phyloP scores from a whole-genome alignment of 2,329 filamentous ascomycete species.

The Penicillium sp. region DNA sequence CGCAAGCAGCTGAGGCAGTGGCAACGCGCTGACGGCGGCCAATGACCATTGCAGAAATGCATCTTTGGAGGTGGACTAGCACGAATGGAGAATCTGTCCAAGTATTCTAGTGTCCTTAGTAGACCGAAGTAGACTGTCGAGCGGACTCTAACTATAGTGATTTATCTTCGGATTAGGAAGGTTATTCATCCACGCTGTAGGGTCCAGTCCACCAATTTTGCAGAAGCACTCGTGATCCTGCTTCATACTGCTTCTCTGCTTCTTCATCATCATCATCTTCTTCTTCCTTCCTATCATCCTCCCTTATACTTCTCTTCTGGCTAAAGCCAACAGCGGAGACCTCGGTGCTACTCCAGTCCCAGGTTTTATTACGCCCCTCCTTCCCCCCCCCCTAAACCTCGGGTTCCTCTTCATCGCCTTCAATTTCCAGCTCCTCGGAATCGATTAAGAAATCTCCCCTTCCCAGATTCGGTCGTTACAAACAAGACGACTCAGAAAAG shows the following conservation, averaged over 20 bases:
- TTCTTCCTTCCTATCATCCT: too few species aligned
- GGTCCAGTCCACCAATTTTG: too few species aligned
- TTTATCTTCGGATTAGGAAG: neutral
- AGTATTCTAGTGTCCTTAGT: neutral
- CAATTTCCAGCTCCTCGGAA: neutral
- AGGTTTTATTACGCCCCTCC: neutral
- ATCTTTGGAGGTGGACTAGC: too few species aligned
- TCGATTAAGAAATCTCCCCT: neutral
- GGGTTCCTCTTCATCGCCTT: neutral
- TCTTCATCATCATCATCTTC: too few species aligned
- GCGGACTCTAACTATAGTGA: neutral
- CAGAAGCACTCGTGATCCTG: too few species aligned
- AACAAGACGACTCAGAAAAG: neutral
- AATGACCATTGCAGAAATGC: slow-evolving; percentile 9
- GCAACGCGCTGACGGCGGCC: slow-evolving; percentile 11
- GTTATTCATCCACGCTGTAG: neutral
- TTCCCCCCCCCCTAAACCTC: neutral
- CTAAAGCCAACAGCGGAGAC: neutral
- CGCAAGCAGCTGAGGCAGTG: slow-evolving; percentile 19
- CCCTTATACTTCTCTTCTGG: too few species aligned
- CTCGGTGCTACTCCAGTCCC: neutral
- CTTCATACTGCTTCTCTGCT: too few species aligned
- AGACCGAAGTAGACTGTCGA: too few species aligned
- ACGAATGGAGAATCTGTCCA: too few species aligned
- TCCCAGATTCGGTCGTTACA: neutral